These are phyloP conservation scores for Neonectria faginata DNA, from an alignment of 2,329 filamentous ascomycete species.

Conservation along the genomic window DNA sequence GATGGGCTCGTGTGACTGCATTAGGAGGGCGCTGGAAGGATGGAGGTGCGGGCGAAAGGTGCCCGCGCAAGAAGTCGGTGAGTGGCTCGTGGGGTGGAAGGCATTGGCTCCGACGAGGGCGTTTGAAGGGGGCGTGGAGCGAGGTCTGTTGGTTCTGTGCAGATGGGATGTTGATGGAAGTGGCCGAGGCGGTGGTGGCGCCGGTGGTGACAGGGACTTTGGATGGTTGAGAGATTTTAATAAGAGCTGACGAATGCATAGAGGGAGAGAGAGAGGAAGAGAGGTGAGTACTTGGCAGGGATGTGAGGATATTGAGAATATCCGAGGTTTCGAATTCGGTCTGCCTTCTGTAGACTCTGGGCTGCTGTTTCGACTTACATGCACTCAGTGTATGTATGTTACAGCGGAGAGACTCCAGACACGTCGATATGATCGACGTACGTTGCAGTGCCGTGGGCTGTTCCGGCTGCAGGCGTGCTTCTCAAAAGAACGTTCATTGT, in stretches of 20 bases:
- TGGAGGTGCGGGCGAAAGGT: conserved; percentile 2
- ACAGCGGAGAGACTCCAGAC: background rate
- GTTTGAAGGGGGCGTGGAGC: background rate
- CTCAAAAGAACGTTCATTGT: background rate
- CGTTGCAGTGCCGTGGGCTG: background rate
- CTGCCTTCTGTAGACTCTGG: background rate
- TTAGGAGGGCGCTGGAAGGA: conserved; percentile 4
- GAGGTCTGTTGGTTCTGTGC: background rate
- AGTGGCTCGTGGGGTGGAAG: conserved; percentile 1
- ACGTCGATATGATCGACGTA: background rate
- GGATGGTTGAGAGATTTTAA: no score
- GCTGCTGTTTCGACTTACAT: background rate
- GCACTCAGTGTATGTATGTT: background rate
- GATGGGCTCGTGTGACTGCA: conserved; percentile 19
- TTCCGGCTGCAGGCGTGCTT: background rate
- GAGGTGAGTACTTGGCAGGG: background rate
- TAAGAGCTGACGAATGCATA: no score
- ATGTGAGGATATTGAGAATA: no score
- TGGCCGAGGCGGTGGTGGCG: background rate
- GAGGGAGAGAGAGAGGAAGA: no score
- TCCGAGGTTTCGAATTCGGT: no score
- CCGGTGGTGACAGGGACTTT: background rate
- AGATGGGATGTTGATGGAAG: background rate
- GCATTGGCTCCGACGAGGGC: background rate
- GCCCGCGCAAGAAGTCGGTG: conserved; percentile 14